These are phyloP conservation scores for Cladosporium cucumerinum DNA, from an alignment of 2,329 filamentous ascomycete genomes.

Conservation along the genomic window DNA sequence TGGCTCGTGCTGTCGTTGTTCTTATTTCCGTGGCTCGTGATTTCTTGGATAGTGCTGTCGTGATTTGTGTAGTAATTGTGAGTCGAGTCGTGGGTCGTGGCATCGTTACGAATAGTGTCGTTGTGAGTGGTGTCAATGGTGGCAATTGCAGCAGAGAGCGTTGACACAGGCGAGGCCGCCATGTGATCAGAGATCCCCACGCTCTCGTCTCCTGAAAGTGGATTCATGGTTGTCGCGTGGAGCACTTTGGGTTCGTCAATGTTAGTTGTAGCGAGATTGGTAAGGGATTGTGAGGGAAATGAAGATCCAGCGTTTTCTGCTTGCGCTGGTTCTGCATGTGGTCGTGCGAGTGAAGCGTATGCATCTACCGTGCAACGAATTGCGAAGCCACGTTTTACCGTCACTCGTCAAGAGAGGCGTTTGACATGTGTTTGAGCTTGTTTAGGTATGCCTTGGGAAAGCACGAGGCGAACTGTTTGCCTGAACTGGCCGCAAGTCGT, in stretches of 20 bases:
- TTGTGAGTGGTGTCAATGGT: background rate
- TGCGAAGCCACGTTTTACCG: background rate
- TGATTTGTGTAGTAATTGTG: too few relatives aligned
- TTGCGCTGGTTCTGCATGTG: background rate
- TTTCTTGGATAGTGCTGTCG: too few relatives aligned
- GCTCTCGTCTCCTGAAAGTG: background rate
- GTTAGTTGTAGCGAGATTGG: background rate
- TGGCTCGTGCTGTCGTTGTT: too few relatives aligned
- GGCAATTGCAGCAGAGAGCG: background rate
- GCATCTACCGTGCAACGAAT: background rate
- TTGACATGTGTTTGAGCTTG: background rate
- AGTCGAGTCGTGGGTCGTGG: too few relatives aligned
- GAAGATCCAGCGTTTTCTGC: background rate
- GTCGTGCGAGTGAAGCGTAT: background rate
- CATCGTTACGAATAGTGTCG: background rate
- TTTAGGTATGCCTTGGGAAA: background rate
- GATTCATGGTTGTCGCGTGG: background rate
- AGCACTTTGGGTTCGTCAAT: background rate
- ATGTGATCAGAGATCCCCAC: background rate
- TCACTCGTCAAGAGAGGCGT: background rate
- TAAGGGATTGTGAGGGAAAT: background rate
- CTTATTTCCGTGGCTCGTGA: too few relatives aligned
- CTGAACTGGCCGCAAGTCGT: background rate
- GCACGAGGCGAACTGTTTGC: background rate
- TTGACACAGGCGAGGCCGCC: background rate